Percentiles rank a stretch among this genome's conserved stretches.
These are phyloP conservation scores for Thalassiosira hispida DNA, from an alignment of 352 stramenopile species.

Conservation along the genomic window DNA sequence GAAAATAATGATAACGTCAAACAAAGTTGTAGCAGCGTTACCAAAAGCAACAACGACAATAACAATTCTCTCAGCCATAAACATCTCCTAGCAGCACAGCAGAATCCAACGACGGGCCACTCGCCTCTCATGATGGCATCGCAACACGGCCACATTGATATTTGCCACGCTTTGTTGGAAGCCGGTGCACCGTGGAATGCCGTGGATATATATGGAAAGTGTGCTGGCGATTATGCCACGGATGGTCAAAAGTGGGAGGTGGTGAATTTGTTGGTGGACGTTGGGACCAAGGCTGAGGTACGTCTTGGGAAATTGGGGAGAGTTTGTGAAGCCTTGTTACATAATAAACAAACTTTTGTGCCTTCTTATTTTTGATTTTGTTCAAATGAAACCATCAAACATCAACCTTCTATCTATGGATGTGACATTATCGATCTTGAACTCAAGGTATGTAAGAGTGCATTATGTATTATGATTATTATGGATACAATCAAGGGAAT, in stretches of 20 bases:
- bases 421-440: too few relatives aligned
- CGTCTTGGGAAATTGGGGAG: slow-evolving; percentile 16
- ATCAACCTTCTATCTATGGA: too few relatives aligned
- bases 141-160: slow-evolving; percentile 48
- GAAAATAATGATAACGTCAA: slow-evolving; percentile 3
- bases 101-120: slow-evolving; percentile 66
- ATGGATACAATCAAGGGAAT: too few relatives aligned
- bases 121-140: slow-evolving; percentile 75
- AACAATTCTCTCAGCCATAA: slow-evolving; percentile 18
- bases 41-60: background rate
- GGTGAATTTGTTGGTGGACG: slow-evolving; percentile 85
- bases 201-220: slow-evolving; percentile 77
- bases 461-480: too few relatives aligned
- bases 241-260: slow-evolving; percentile 77
- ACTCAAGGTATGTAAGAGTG: too few relatives aligned
- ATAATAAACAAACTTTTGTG: background rate
- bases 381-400: too few relatives aligned
- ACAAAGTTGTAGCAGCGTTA: background rate
- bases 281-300: slow-evolving; percentile 79
- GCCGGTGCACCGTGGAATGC: slow-evolving; percentile 87
- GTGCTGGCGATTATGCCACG: slow-evolving; percentile 86
- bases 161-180: slow-evolving; percentile 69
- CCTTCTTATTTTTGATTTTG: slow-evolving; percentile 31
- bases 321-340: background rate
- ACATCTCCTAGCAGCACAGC: slow-evolving; percentile 55